A percentile compares a stretch with the other conserved stretches of the same genome.
These are phyloP conservation scores for Cordyceps cateniannulata DNA, from an alignment of 2,329 filamentous ascomycete genomes.

Conservation along the genomic window DNA sequence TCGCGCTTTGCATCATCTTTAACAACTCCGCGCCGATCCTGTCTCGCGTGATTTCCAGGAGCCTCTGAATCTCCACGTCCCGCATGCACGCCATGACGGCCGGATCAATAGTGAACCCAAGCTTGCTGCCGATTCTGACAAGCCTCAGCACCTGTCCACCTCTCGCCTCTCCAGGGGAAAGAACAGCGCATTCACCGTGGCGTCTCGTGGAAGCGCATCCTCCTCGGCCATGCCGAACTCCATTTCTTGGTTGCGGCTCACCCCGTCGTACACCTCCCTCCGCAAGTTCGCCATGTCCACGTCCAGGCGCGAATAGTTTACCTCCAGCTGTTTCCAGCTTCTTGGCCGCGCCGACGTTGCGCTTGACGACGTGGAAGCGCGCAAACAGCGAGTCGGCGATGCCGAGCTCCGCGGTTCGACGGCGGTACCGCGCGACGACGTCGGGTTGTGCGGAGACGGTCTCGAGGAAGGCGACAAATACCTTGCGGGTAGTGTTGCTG, in stretches of 20 bases:
- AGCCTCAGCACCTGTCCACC: conserved; percentile 15
- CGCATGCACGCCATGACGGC: conserved; percentile 2
- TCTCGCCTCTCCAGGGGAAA: conserved; percentile 15
- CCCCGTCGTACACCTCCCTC: conserved; percentile 16
- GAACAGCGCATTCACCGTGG: conserved; percentile 16
- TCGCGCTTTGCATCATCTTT: conserved; percentile 17
- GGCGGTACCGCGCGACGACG: not conserved
- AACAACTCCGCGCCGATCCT: conserved; percentile 14
- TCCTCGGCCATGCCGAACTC: conserved; percentile 17
- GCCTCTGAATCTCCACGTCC: conserved; percentile 6
- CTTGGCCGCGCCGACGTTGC: conserved; percentile 14
- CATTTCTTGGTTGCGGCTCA: conserved; percentile 15
- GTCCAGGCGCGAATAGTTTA: conserved; percentile 16
- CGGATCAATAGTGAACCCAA: conserved; percentile 14
- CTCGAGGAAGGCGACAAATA: conserved; percentile 14
- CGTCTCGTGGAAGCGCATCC: conserved; percentile 16
- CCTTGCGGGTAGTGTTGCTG: conserved; percentile 13
- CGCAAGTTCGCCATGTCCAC: conserved; percentile 17
- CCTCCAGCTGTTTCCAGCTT: conserved; percentile 16
- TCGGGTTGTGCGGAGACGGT: conserved; percentile 1
- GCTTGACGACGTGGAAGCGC: conserved; percentile 12
- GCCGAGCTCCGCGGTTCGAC: conserved; percentile 9
- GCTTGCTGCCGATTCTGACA: conserved; percentile 13
- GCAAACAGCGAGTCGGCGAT: conserved; percentile 7
- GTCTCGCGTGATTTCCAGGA: conserved; percentile 16